These are phyloP conservation scores for Panicum virgatum DNA, from an alignment of 202 grass and related monocot species.

Conservation along the genomic window DNA sequence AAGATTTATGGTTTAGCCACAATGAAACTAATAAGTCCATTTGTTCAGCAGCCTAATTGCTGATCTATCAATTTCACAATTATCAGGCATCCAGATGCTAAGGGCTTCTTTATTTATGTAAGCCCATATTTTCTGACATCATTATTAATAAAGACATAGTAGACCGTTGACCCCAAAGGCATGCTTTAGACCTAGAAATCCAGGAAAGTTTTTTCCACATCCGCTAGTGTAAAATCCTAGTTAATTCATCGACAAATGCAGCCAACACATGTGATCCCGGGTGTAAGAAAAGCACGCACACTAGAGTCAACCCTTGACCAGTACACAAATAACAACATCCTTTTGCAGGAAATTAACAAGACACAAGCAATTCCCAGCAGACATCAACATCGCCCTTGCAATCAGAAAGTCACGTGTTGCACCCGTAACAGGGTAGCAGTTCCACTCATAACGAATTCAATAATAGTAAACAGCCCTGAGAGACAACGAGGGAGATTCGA, in stretches of 20 bases:
- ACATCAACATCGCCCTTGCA: neutral
- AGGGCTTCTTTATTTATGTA: neutral
- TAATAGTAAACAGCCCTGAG: neutral
- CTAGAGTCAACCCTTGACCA: slow-evolving; percentile 10
- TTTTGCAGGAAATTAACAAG: neutral
- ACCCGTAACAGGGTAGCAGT: neutral
- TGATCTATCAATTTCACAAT: neutral
- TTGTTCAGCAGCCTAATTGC: neutral
- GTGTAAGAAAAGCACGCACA: neutral
- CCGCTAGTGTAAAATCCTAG: neutral
- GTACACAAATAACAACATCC: neutral
- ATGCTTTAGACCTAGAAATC: neutral
- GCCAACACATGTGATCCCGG: neutral
- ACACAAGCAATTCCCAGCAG: neutral
- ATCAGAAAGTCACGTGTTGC: neutral
- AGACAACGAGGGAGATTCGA: neutral
- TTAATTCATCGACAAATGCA: neutral
- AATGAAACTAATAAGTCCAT: neutral
- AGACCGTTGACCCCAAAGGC: neutral
- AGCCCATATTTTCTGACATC: neutral
- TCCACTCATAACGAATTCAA: neutral
- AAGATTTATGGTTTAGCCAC: neutral
- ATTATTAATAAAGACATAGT: neutral
- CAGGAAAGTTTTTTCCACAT: neutral
- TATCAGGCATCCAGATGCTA: neutral